These are phyloP conservation scores for Vanrija pseudolonga DNA, from an alignment of 1,284 basidiomycete species.

Conservation along the genomic window DNA sequence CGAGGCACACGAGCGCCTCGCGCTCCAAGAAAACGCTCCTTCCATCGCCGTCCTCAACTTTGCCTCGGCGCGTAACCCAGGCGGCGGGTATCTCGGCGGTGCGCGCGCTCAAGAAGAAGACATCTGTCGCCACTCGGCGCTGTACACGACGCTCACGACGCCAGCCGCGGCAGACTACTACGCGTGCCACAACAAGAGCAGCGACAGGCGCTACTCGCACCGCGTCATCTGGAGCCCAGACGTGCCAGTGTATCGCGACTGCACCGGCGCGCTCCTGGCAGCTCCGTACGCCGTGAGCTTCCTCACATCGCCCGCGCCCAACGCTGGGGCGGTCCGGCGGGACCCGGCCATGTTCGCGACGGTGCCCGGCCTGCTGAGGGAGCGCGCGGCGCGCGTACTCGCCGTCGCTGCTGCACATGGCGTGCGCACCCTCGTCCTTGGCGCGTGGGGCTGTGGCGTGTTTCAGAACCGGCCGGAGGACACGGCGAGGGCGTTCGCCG, in stretches of 20 bases:
- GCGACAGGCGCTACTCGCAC: slow-evolving; percentile 15
- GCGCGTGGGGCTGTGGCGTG: slow-evolving; percentile 19
- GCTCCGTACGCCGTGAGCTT: background rate
- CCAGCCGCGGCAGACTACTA: slow-evolving; percentile 1
- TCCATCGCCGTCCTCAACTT: slow-evolving; percentile 13
- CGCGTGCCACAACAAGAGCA: background rate
- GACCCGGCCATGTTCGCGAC: background rate
- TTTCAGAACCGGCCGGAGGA: slow-evolving; percentile 7
- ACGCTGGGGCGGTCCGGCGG: slow-evolving; percentile 6
- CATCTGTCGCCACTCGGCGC: slow-evolving; percentile 14
- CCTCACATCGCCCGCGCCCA: slow-evolving; percentile 14
- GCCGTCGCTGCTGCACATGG: slow-evolving; percentile 5
- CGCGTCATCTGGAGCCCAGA: slow-evolving; percentile 12
- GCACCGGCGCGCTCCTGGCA: background rate
- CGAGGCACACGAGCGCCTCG: slow-evolving; percentile 4
- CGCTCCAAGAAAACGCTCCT: too few relatives aligned
- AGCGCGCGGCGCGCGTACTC: slow-evolving; percentile 13
- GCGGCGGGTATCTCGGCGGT: slow-evolving; percentile 15
- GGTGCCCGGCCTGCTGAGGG: background rate
- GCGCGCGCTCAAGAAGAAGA: slow-evolving; percentile 19
- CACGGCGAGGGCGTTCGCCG: slow-evolving; percentile 1
- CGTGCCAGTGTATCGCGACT: slow-evolving; percentile 12
- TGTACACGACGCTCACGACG: slow-evolving; percentile 7
- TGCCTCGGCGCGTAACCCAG: slow-evolving; percentile 13
- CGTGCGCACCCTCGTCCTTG: slow-evolving; percentile 9